Conservation (phyloP, 73 alveolate genomes). For the Halteria grandinella region DNA sequence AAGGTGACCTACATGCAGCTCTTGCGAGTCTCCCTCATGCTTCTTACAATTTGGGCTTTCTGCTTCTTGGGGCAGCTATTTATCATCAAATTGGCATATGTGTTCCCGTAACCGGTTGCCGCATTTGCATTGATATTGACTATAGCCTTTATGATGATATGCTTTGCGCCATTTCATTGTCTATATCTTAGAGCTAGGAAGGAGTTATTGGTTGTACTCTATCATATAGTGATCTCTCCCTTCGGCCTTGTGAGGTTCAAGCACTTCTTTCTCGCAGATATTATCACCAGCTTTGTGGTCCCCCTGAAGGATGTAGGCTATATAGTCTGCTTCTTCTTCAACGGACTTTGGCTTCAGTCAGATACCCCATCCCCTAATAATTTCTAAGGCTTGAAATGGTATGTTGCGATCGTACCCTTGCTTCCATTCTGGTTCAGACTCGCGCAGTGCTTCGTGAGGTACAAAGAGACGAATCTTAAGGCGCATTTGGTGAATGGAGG, state of each 20-base stretch:
- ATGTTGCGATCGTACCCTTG: conserved; percentile 10
- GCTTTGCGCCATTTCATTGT: conserved; percentile 39
- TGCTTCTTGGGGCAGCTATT: conserved; percentile 52
- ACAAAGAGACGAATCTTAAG: conserved; percentile 17
- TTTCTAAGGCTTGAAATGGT: background rate
- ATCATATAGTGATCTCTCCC: conserved; percentile 50
- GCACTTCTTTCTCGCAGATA: conserved; percentile 70
- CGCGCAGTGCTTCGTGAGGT: conserved; percentile 39
- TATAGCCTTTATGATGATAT: conserved; percentile 2
- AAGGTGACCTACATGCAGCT: conserved; percentile 25
- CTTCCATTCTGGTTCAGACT: conserved; percentile 55
- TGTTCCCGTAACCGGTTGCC: conserved; percentile 6
- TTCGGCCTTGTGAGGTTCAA: conserved; percentile 61
- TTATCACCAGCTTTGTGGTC: conserved; percentile 63
- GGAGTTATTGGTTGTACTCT: conserved; percentile 15
- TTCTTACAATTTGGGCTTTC: conserved; percentile 34
- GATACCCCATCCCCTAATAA: background rate
- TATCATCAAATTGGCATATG: conserved; percentile 26
- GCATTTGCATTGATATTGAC: conserved; percentile 24
- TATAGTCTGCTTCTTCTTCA: conserved; percentile 38
- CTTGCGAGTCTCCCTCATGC: conserved; percentile 28
- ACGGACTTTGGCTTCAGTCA: conserved; percentile 19
- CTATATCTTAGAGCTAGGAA: conserved; percentile 49
- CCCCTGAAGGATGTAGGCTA: conserved; percentile 59
- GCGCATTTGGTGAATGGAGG: conserved; percentile 56